These are phyloP conservation scores for Boletus barrowsii DNA, from an alignment of 768 basidiomycete genomes.

Conservation along the genomic window DNA sequence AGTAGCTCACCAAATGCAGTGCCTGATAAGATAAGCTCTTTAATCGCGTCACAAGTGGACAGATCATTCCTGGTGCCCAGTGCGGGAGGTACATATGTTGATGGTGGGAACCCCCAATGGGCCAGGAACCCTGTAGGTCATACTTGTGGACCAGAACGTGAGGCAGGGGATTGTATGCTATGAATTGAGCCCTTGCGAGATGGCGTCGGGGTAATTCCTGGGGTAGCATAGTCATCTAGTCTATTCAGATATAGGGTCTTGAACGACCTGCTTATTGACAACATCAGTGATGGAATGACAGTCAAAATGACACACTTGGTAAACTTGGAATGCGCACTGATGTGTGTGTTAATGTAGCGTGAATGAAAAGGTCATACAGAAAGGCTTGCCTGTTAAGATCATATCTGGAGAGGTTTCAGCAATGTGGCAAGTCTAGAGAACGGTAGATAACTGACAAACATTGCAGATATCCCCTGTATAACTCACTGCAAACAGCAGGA, in stretches of 20 bases:
- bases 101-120: constrained; percentile 29
- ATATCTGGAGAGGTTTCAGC: constrained; percentile 32
- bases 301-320: constrained; percentile 44
- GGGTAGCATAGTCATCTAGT: constrained; percentile 43
- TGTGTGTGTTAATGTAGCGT: constrained; percentile 5
- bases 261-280: constrained; percentile 45
- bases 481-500: constrained; percentile 51
- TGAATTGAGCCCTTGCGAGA: constrained; percentile 36
- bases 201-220: constrained; percentile 31
- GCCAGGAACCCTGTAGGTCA: constrained; percentile 36
- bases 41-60: constrained; percentile 51
- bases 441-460: constrained; percentile 52
- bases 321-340: constrained; percentile 68
- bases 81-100: constrained; percentile 10
- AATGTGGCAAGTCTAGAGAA: not conserved
- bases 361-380: not conserved
- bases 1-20: constrained; percentile 65
- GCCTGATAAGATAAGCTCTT: constrained; percentile 71
- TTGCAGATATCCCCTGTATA: constrained; percentile 75
- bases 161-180: constrained; percentile 16
- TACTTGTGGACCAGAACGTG: constrained; percentile 13
- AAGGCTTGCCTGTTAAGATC: constrained; percentile 53
- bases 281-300: not conserved
- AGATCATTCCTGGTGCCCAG: constrained; percentile 22
- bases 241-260: constrained; percentile 66